Conservation (phyloP, 1,284 basidiomycete species). For the Cystobasidium slooffiae region DNA sequence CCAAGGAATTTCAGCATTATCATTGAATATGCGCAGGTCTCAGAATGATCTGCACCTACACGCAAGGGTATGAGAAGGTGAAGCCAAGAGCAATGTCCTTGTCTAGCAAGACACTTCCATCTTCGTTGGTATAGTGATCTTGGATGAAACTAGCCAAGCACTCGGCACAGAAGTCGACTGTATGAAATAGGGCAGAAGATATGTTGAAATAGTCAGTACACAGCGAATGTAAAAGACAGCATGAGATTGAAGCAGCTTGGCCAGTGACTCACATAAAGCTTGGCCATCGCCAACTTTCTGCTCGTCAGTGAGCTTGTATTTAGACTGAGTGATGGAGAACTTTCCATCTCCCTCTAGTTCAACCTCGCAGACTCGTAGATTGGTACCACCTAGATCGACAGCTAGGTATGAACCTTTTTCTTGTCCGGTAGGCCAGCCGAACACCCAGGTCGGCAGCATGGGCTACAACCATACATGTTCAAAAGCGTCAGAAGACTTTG, state of each 20-base stretch:
- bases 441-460: conserved; percentile 86
- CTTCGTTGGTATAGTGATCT: conserved; percentile 69
- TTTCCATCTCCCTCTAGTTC: conserved; percentile 87
- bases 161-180: conserved; percentile 92
- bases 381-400: conserved; percentile 95
- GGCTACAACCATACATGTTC: conserved; percentile 50
- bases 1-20: background rate
- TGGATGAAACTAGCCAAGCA: conserved; percentile 87
- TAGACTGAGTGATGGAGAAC: conserved; percentile 97
- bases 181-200: no score
- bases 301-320: conserved; percentile 95
- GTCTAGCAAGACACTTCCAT: conserved; percentile 68
- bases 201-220: no score
- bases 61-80: conserved; percentile 93
- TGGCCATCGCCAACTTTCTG: conserved; percentile 98
- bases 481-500: conserved; percentile 48
- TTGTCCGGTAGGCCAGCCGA: conserved; percentile 90
- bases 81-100: conserved; percentile 85
- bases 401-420: conserved; percentile 91
- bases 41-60: conserved; percentile 63
- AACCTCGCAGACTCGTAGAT: conserved; percentile 96
- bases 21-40: background rate
- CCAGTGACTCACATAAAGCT: conserved; percentile 62
- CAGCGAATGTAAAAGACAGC: background rate
- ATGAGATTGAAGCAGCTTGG: background rate